phyloP scores from a whole-genome alignment of 306 rosid species.

The Ziziphus jujuba region DNA sequence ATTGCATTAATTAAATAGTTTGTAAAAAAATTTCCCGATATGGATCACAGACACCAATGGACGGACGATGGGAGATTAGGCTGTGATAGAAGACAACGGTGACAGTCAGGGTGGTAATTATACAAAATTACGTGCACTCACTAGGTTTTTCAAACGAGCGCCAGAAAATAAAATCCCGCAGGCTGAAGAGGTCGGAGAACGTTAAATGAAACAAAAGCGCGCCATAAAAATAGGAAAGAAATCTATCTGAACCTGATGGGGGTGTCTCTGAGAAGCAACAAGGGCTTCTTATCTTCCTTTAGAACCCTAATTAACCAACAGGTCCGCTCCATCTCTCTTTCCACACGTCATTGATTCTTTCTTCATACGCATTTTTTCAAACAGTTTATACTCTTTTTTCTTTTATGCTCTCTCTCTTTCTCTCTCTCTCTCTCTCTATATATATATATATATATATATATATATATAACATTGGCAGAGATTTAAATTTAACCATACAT shows the following conservation, averaged over 20 bases:
- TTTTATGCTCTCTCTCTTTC: no score
- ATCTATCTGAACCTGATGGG: slow-evolving; percentile 33
- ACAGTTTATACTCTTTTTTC: neutral
- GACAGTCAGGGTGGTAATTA: no score
- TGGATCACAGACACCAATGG: neutral
- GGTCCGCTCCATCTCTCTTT: slow-evolving; percentile 11
- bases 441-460: neutral
- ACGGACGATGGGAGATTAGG: neutral
- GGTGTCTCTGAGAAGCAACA: slow-evolving; percentile 13
- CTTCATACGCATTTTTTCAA: slow-evolving; percentile 31
- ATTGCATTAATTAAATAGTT: no score
- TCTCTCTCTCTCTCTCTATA: no score
- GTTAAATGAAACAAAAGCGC: neutral
- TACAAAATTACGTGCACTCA: no score
- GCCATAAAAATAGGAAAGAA: slow-evolving; percentile 28
- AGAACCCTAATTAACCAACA: slow-evolving; percentile 27
- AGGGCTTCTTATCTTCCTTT: slow-evolving; percentile 24
- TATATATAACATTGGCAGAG: slow-evolving; percentile 28
- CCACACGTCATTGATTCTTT: no score
- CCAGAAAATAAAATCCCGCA: no score
- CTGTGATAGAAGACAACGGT: neutral
- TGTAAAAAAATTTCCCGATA: no score
- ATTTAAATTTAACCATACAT: slow-evolving; percentile 20
- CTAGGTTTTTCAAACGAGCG: slow-evolving; percentile 1
- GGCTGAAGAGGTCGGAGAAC: neutral